A percentile compares a stretch with the other conserved stretches of the same genome.
These are phyloP conservation scores for Dictyostelium capitatum DNA, from an alignment of 78 protist genomes.

Conservation along the genomic window DNA sequence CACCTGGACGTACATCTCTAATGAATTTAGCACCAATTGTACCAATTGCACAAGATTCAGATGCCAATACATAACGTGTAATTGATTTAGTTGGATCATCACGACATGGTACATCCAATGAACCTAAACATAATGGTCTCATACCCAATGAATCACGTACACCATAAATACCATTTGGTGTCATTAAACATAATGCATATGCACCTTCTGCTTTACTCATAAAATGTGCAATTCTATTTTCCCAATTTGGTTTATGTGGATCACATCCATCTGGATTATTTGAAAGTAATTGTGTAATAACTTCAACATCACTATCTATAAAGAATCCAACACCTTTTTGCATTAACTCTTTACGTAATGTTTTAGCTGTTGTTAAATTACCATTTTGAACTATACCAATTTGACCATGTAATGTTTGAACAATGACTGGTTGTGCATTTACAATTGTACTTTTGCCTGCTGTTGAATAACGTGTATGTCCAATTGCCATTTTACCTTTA, in stretches of 20 bases:
- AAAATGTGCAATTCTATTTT: conserved; percentile 46
- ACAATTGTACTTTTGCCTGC: conserved; percentile 63
- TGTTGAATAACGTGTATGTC: conserved; percentile 85
- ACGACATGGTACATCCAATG: conserved; percentile 26
- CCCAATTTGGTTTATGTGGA: conserved; percentile 76
- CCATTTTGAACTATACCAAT: conserved; percentile 83
- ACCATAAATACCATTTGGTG: conserved; percentile 77
- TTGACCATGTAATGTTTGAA: conserved; percentile 79
- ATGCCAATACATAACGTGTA: conserved; percentile 71
- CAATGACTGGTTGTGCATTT: conserved; percentile 80
- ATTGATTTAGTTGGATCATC: conserved; percentile 16
- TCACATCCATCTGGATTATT: conserved; percentile 46
- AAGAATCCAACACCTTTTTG: conserved; percentile 80
- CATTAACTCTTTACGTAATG: conserved; percentile 68
- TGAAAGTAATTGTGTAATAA: conserved; percentile 62
- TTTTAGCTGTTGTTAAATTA: conserved; percentile 60
- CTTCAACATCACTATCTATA: conserved; percentile 74
- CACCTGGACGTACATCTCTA: conserved; percentile 85
- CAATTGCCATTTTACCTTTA: conserved; percentile 75
- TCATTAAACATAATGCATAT: conserved; percentile 69
- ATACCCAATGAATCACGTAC: conserved; percentile 67
- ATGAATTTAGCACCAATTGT: conserved; percentile 76
- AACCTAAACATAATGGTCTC: conserved; percentile 80
- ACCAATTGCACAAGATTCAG: conserved; percentile 79
- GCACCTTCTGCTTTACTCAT: conserved; percentile 83